Evolutionary conservation across 2,329 filamentous ascomycete genomes (phyloP), one percentile per base, ranked within the genome.

Genomic region (Calonectria naviculata): DNA sequence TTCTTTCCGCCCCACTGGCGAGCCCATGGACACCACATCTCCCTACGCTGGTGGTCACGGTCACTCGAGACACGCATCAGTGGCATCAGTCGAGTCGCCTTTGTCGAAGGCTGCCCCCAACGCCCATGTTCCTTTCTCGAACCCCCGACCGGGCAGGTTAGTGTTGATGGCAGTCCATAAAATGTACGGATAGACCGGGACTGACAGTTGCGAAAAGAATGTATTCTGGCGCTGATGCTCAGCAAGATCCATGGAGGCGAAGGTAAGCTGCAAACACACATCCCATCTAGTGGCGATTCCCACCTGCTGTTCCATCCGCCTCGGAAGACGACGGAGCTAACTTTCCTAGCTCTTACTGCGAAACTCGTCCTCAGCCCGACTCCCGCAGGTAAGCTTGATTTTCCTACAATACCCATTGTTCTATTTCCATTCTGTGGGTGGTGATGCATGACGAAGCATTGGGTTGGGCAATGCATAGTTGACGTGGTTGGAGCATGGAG

Each of bases 31-130:
- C 19, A 72, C 77, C 49, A 64, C 75, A 54, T 71, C 68, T 60
- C 73, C 74, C n/a, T 74, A 71, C 42, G 52, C 65, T 4, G 78
- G 74, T 29, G 52, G 73, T 28, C 79, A 81, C 31, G 52, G 73
- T 28, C 79, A 81, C 52, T 81, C 80, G 29, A 79, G 80, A 67
- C 77, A 77, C 49, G 74, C 75, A 24, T 83, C 83, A n/a, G 69
- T 78, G 34, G 76, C 76, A 28, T 83, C 82, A 13, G 69, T 77
- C 26, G 81, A 83, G 49, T 81, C 80, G 15, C 66, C 76, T 9
- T 74, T 71, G n/a, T 65, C 61, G 12, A 71, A 65, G 28, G 63
- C 36, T 19, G 60, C 66, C n/a, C 70, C 73, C 9, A 63, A 72
- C 44, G 29, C 67, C 49, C 31, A 64, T 28, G 34, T 75, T 21